Percentiles rank a stretch among this genome's conserved stretches.
These are phyloP conservation scores for Penicillium griseofulvum DNA, from an alignment of 2,329 filamentous ascomycete species.

Conservation along the genomic window DNA sequence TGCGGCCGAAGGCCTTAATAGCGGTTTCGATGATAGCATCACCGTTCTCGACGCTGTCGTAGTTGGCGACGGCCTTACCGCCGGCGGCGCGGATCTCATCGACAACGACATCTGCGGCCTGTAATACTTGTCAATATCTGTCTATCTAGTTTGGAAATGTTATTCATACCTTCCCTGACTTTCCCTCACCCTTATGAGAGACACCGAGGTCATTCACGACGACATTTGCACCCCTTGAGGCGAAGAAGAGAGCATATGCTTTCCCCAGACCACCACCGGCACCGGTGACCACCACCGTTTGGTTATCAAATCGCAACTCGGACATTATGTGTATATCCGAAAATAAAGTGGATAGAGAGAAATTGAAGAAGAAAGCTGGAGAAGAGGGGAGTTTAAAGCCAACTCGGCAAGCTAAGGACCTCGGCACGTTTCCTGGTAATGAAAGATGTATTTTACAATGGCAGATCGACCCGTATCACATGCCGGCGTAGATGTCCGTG, in stretches of 20 bases:
- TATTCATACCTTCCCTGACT: conserved; percentile 69
- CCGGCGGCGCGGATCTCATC: conserved; percentile 68
- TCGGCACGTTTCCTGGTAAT: conserved; percentile 32
- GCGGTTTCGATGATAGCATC: conserved; percentile 80
- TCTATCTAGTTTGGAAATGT: conserved; percentile 25
- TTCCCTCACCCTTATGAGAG: conserved; percentile 89
- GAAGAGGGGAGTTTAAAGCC: conserved; percentile 27
- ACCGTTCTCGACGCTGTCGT: conserved; percentile 79
- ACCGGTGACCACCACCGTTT: conserved; percentile 85
- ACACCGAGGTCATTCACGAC: conserved; percentile 96
- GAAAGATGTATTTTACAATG: conserved; percentile 19
- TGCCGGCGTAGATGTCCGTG: conserved; percentile 22
- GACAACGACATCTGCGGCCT: conserved; percentile 58
- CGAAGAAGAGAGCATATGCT: conserved; percentile 86
- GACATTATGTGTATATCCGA: conserved; percentile 50
- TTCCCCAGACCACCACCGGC: conserved; percentile 79
- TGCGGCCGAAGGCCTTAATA: conserved; percentile 57
- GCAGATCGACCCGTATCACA: conserved; percentile 33
- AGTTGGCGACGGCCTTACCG: conserved; percentile 96
- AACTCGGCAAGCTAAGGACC: conserved; percentile 36
- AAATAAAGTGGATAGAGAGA: conserved; percentile 12
- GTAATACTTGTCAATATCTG: conserved; percentile 37
- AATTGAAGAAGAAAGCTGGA: conserved; percentile 17
- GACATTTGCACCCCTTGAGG: conserved; percentile 83
- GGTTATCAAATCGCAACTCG: conserved; percentile 79